Evolutionary conservation across 2,329 filamentous ascomycete species (phyloP).

Genomic region (Tolypocladium album): DNA sequence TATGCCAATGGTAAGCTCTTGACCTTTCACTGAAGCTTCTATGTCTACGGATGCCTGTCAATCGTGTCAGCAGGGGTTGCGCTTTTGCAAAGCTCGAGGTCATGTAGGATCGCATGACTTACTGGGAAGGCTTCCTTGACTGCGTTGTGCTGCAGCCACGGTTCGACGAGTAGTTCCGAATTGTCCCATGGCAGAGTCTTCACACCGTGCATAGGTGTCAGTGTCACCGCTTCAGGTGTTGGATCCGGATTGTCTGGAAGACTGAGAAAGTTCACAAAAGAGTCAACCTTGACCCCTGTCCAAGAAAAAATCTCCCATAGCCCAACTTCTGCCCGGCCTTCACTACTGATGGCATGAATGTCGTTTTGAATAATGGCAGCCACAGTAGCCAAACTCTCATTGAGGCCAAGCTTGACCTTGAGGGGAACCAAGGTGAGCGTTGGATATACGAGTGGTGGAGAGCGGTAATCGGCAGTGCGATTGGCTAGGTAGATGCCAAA

Average conservation of each 20-base stretch:
- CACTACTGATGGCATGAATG: constrained; percentile 45
- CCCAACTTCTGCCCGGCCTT: constrained; percentile 43
- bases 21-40: constrained; percentile 23
- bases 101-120: constrained; percentile 2
- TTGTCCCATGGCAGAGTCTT: not conserved
- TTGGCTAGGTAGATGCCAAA: constrained; percentile 82
- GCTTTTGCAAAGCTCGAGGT: not conserved
- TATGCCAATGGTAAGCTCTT: constrained; percentile 26
- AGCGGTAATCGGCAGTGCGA: constrained; percentile 42
- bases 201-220: not conserved
- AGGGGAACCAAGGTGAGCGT: constrained; percentile 75
- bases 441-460: constrained; percentile 42
- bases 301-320: constrained; percentile 64
- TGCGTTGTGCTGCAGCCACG: constrained; percentile 10
- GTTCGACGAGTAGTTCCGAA: constrained; percentile 1
- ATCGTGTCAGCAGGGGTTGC: not conserved
- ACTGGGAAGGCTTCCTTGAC: constrained; percentile 17
- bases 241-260: constrained; percentile 22
- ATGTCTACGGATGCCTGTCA: constrained; percentile 28
- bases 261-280: constrained; percentile 73
- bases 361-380: constrained; percentile 59
- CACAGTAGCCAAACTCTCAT: constrained; percentile 28
- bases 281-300: constrained; percentile 61
- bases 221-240: not conserved
- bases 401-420: constrained; percentile 31